Conservation (phyloP, 257 asterid genomes). For the Capsicum rhomboideum region DNA sequence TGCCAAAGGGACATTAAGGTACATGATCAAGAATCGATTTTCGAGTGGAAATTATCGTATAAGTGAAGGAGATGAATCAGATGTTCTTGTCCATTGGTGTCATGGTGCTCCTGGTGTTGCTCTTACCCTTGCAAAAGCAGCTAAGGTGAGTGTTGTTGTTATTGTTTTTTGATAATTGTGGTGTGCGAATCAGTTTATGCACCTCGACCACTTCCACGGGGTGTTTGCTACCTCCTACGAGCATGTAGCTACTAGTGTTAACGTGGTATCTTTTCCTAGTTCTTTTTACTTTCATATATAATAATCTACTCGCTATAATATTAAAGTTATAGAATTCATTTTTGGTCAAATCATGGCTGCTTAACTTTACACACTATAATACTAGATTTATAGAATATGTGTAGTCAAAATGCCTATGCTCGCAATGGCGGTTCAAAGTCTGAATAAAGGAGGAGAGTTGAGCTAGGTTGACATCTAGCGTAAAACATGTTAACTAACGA, state of each 20-base stretch:
- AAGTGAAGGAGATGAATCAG: conserved; percentile 58
- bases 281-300: neutral
- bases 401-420: no score
- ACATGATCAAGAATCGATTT: conserved; percentile 65
- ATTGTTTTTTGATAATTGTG: no score
- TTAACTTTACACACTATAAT: no score
- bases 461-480: no score
- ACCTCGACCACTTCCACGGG: neutral
- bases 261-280: neutral
- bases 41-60: conserved; percentile 72
- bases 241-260: neutral
- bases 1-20: conserved; percentile 52
- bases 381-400: no score
- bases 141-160: conserved; percentile 29
- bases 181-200: no score
- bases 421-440: no score
- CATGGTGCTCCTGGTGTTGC: conserved; percentile 86
- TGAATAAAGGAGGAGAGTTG: no score
- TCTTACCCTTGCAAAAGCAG: conserved; percentile 69
- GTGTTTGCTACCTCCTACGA: neutral
- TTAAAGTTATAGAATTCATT: no score
- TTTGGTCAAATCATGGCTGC: no score
- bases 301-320: neutral
- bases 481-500: no score
- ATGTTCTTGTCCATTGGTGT: conserved; percentile 80